A percentile compares a stretch with the other conserved stretches of the same genome.
Conservation (phyloP, 2,329 filamentous ascomycete species). For the Hypoxylon rubiginosum region DNA sequence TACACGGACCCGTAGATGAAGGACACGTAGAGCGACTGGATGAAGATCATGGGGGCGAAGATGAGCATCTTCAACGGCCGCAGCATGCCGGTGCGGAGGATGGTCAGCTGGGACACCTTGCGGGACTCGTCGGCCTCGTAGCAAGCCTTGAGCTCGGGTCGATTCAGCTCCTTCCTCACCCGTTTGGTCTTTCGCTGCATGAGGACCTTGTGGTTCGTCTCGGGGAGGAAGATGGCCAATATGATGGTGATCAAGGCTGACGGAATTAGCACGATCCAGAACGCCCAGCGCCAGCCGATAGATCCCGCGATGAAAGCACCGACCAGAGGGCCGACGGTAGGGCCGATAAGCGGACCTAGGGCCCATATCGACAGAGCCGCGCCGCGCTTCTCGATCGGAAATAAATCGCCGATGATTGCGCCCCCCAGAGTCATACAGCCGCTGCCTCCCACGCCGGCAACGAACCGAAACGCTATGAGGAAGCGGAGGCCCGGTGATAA, state of each 20-base stretch:
- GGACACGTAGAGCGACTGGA: constrained; percentile 63
- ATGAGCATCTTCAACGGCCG: constrained; percentile 67
- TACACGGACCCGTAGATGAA: constrained; percentile 67
- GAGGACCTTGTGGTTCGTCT: constrained; percentile 65
- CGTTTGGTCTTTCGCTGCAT: constrained; percentile 63
- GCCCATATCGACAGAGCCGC: constrained; percentile 65
- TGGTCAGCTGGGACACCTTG: constrained; percentile 46
- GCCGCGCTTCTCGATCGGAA: constrained; percentile 62
- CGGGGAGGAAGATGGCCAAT: constrained; percentile 59
- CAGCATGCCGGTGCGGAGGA: constrained; percentile 59
- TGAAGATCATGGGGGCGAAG: constrained; percentile 62
- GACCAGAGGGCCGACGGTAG: constrained; percentile 62
- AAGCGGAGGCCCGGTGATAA: constrained; percentile 66
- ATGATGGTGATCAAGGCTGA: constrained; percentile 52
- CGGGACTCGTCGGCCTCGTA: constrained; percentile 54
- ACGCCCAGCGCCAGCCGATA: constrained; percentile 66
- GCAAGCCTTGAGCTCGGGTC: constrained; percentile 61
- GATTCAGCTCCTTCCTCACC: constrained; percentile 61
- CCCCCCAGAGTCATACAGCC: constrained; percentile 68
- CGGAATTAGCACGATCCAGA: constrained; percentile 66
- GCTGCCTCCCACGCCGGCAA: constrained; percentile 70
- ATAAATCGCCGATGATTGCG: constrained; percentile 68
- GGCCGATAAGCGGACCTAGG: constrained; percentile 50
- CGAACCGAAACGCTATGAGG: constrained; percentile 71
- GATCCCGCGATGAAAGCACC: constrained; percentile 64